These are phyloP conservation scores for Paraconiothyrium sp. DNA, from an alignment of 2,329 filamentous ascomycete genomes.

Conservation along the genomic window DNA sequence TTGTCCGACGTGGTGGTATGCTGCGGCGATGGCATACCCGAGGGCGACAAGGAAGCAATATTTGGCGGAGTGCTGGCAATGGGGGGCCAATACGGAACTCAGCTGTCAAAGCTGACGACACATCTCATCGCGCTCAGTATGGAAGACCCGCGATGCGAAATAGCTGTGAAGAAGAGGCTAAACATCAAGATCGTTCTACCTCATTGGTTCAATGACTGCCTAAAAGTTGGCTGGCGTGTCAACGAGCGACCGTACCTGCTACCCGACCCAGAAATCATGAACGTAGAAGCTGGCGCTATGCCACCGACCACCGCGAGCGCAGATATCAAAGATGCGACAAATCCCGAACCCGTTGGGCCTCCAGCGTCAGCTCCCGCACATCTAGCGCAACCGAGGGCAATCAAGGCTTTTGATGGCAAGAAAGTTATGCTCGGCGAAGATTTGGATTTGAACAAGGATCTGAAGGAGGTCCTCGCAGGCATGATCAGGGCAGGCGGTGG, in stretches of 20 bases:
- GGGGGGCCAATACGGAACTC: conserved; percentile 81
- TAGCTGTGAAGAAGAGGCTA: conserved; percentile 71
- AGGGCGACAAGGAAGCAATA: conserved; percentile 90
- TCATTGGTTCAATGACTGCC: conserved; percentile 98
- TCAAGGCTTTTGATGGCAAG: conserved; percentile 77
- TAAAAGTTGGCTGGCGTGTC: conserved; percentile 91
- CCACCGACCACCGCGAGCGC: conserved; percentile 59
- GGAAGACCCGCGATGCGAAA: conserved; percentile 75
- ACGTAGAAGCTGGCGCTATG: conserved; percentile 35
- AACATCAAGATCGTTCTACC: conserved; percentile 87
- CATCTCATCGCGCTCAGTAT: conserved; percentile 86
- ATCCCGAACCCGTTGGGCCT: conserved; percentile 40
- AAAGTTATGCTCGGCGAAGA: conserved; percentile 81
- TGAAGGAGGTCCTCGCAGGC: conserved; percentile 72
- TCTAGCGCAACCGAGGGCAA: conserved; percentile 37
- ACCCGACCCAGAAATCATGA: conserved; percentile 83
- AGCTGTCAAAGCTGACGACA: conserved; percentile 78
- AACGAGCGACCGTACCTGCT: conserved; percentile 86
- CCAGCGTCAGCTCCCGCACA: conserved; percentile 30
- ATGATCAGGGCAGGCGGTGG: conserved; percentile 80
- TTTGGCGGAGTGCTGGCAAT: conserved; percentile 88
- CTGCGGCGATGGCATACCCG: conserved; percentile 79
- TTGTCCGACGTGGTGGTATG: conserved; percentile 85
- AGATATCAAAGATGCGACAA: conserved; percentile 45
- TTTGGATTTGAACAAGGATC: conserved; percentile 72